Base-by-base conservation (phyloP, 805 yeast species). In the Candida golubevii region DNA sequence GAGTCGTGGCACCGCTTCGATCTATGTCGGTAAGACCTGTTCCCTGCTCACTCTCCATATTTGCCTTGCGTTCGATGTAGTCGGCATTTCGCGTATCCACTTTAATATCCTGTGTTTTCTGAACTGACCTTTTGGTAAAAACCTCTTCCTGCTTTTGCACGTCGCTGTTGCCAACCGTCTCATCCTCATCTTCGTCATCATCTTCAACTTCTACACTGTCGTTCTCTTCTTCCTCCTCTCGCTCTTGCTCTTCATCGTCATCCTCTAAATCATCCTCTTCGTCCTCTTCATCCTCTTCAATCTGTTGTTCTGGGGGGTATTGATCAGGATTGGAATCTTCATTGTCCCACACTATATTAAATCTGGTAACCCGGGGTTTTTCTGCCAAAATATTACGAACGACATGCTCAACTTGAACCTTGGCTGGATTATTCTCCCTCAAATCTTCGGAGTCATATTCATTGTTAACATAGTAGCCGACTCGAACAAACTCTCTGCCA, bases 401-500 rank as follows among this genome's bases (percentile, higher is more conserved):
- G 34, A 93, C 96, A 58, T 86, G 93, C 46, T 88, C 96, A 4
- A 91, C 89, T 58, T 88, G 96, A 1, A 91, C 97, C 60, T 89
- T 88, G 1, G 83, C 79, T 2, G 98, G 98, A 1, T 97, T 97
- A 52, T 86, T 88, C 59, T 89, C 96, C 45, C 97, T 77, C 57
- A 93, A 67, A 56, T 93, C 98, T 60, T 91, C 98, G 12, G 83
- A 74, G 59, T 91, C 97, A 58, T 93, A 93, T 60, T 93, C 99
- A 66, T 93, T 93, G 67, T 93, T 93, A 47, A 93, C 99, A 59
- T 93, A 93, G 68, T 93, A 93, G 0, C 99, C 99, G 6, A 93
- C 99, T 48, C 98, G 74, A 1, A 93, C 99, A 69, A 93, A 93
- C 63, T 93, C 98, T 51, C 91, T 76, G 44, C 87, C 96, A 39